Base-by-base conservation (phyloP, 306 rosid species). In the Vigna mungo region DNA sequence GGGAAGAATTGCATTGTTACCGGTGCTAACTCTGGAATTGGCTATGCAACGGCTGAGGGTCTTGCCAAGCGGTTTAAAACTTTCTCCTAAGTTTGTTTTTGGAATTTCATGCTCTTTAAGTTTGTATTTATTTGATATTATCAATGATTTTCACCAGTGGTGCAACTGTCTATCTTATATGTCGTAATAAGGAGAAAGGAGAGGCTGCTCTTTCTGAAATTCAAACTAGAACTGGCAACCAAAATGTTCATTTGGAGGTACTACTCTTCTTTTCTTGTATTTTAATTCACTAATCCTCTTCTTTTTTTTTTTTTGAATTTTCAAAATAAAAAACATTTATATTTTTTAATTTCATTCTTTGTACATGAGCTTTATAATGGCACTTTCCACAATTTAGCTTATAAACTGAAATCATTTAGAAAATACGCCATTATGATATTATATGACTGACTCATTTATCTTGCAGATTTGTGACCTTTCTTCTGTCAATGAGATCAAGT, bases 11-110 rank as follows among this genome's bases (percentile, higher is more conserved):
- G 97, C 89, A 56, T 95, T 46, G 96, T 95, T 53, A 95, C 98
- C 0, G 98, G 98, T 69, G 98, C 98, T 18, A 95, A 95, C 85
- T 95, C 98, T 9, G 98, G 98, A 81, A 82, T 95, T 73, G 98
- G 96, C 62, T 90, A 84, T 73, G 92, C 97, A n/a, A 68, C 97
- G 17, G 98, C 97, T 0, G 79, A 90, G 90, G 96, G 91, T 82
- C 90, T 95, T 51, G 98, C 98, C 27, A 84, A 86, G 23, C 93
- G 93, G 98, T 92, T 53, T 80, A 18, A 25, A 86, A 78, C 62
- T 61, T 75, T 66, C 56, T 78, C 59, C 71, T 14, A 10, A 66
- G 66, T 47, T 74, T 68, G 27, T 27, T 74, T 60, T 15, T 77
- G 43, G 12, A 51, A 36, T 46, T 66, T 54, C 43, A 6, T 5